Percentiles rank a stretch among this genome's conserved stretches.
These are phyloP conservation scores for Exutisphaerella laricina DNA, from an alignment of 2,329 filamentous ascomycete genomes.

Conservation along the genomic window DNA sequence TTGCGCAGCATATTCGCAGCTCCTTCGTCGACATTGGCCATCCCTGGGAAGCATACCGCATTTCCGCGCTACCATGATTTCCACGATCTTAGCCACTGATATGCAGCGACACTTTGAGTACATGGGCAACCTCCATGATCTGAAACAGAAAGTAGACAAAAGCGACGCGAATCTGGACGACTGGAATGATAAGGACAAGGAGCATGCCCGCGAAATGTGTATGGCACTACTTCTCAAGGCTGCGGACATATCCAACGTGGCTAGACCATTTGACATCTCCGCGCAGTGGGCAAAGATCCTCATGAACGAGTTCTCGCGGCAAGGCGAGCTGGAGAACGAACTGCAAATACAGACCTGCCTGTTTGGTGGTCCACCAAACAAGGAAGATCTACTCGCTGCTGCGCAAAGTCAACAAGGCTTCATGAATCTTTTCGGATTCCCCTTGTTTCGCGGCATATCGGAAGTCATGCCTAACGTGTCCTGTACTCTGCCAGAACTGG, in stretches of 20 bases:
- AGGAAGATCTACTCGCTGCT: slow-evolving; percentile 75
- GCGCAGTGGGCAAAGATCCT: slow-evolving; percentile 86
- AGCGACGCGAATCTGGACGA: slow-evolving; percentile 58
- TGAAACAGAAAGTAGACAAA: slow-evolving; percentile 71
- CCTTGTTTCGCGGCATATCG: slow-evolving; percentile 81
- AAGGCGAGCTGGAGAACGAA: slow-evolving; percentile 85
- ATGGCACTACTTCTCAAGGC: slow-evolving; percentile 96
- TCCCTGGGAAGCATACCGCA: slow-evolving; percentile 68
- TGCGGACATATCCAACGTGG: slow-evolving; percentile 97
- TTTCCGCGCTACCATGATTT: slow-evolving; percentile 89
- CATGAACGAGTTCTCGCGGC: slow-evolving; percentile 91
- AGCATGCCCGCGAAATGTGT: slow-evolving; percentile 72
- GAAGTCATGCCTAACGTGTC: slow-evolving; percentile 79
- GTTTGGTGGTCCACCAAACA: slow-evolving; percentile 69
- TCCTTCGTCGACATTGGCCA: slow-evolving; percentile 88
- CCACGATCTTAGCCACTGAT: slow-evolving; percentile 93
- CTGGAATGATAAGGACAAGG: slow-evolving; percentile 70
- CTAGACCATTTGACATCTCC: slow-evolving; percentile 75
- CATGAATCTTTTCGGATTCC: slow-evolving; percentile 92
- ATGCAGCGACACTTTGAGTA: slow-evolving; percentile 98
- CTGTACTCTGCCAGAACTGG: slow-evolving; percentile 78
- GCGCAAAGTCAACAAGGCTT: slow-evolving; percentile 88
- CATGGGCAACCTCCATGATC: slow-evolving; percentile 77
- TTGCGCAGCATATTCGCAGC: slow-evolving; percentile 94
- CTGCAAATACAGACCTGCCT: slow-evolving; percentile 83